Conservation (phyloP, 306 rosid genomes). For the Lithocarpus polystachyus region DNA sequence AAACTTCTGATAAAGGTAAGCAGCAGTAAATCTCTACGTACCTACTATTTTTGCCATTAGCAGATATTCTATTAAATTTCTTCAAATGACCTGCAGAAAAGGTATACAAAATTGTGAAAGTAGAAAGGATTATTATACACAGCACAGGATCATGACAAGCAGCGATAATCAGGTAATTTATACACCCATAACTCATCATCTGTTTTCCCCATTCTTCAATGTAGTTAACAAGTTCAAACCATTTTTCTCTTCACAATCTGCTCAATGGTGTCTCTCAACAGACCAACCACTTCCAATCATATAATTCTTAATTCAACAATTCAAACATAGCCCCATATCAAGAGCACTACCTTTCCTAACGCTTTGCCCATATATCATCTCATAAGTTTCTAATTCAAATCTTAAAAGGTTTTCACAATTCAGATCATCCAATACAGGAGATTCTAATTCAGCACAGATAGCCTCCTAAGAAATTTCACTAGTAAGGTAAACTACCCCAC, state of each 20-base stretch:
- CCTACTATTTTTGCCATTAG: constrained; percentile 26
- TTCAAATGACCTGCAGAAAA: constrained; percentile 43
- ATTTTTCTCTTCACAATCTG: not conserved
- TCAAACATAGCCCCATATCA: not conserved
- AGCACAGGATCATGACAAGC: constrained; percentile 23
- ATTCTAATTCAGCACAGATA: not conserved
- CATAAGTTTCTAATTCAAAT: not conserved
- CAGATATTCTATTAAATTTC: constrained; percentile 29
- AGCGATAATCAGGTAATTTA: constrained; percentile 8
- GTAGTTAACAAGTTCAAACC: not conserved
- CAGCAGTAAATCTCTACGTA: constrained; percentile 1
- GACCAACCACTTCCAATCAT: not conserved
- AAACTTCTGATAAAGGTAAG: constrained; percentile 2
- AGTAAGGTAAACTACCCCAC: not conserved
- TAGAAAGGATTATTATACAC: constrained; percentile 1
- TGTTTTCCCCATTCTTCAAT: constrained; percentile 1
- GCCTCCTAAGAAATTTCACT: not conserved
- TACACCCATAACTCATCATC: constrained; percentile 4
- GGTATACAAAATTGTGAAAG: constrained; percentile 26
- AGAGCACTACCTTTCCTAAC: not conserved
- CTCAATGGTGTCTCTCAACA: not conserved
- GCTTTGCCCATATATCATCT: not conserved
- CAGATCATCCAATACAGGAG: not conserved
- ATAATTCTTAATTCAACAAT: not conserved
- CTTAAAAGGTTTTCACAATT: not conserved